Conservation (phyloP, 495 filamentous ascomycete species). For the Aspergillus olivimuriae region DNA sequence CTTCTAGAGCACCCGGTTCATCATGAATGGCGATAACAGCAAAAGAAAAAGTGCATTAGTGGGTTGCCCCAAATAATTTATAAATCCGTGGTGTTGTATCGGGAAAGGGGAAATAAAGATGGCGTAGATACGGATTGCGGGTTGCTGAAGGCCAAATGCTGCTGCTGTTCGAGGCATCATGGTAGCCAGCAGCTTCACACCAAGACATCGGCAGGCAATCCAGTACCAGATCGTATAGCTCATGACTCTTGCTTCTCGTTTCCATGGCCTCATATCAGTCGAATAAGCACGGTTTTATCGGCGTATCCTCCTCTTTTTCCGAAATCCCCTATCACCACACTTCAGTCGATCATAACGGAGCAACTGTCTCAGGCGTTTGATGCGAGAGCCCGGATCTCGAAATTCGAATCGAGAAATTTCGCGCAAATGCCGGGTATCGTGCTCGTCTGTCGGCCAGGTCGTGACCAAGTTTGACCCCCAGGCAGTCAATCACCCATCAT, state of each 20-base stretch:
- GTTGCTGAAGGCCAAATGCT: no score
- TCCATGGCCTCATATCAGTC: constrained; percentile 24
- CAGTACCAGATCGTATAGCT: constrained; percentile 27
- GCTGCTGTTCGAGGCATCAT: no score
- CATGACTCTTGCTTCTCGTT: constrained; percentile 33
- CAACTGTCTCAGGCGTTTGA: no score
- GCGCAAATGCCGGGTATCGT: no score
- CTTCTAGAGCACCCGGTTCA: no score
- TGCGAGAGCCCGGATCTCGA: no score
- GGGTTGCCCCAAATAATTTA: constrained; percentile 33
- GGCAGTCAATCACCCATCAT: no score
- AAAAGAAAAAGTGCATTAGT: constrained; percentile 25
- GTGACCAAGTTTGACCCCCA: no score
- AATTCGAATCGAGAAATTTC: no score
- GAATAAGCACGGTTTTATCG: constrained; percentile 2
- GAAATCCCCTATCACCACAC: constrained; percentile 1
- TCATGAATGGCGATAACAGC: constrained; percentile 18
- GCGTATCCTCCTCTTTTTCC: neutral
- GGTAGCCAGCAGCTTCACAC: no score
- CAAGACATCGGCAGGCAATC: constrained; percentile 4
- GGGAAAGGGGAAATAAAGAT: constrained; percentile 9
- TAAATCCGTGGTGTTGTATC: constrained; percentile 18
- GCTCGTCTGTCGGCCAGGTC: no score
- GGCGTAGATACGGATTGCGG: no score
- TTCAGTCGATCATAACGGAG: neutral